Conservation (phyloP, 139 green algal genomes). For the Nannochloris sp. region DNA sequence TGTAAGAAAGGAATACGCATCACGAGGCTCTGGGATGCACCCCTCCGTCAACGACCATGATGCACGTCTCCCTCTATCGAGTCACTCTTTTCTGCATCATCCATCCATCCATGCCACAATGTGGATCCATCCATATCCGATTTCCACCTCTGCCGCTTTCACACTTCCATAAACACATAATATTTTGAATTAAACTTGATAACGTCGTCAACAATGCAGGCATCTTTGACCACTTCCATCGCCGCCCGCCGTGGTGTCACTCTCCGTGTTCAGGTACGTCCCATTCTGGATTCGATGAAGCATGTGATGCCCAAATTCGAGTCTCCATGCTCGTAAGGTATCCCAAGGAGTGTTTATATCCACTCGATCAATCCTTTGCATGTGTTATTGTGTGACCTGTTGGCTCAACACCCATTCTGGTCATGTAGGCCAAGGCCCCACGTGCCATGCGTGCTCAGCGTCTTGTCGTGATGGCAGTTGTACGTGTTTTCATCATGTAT, state of each 20-base stretch:
- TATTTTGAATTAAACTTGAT: background rate
- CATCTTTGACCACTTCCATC: constrained; percentile 10
- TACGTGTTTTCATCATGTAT: constrained; percentile 6
- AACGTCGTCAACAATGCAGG: constrained; percentile 7
- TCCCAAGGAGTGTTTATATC: too few relatives aligned
- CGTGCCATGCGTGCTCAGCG: constrained; percentile 25
- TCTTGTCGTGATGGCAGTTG: constrained; percentile 13
- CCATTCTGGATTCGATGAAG: background rate
- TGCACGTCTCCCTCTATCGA: too few relatives aligned
- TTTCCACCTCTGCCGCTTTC: too few relatives aligned
- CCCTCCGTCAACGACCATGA: too few relatives aligned
- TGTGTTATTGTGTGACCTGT: background rate
- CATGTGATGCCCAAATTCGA: background rate
- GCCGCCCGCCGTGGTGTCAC: constrained; percentile 7
- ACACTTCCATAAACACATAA: too few relatives aligned
- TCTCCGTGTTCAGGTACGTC: constrained; percentile 7
- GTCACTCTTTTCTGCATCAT: too few relatives aligned
- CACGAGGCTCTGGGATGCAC: too few relatives aligned
- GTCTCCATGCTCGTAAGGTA: too few relatives aligned
- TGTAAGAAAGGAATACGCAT: background rate
- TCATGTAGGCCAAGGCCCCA: constrained; percentile 23
- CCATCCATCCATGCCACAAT: too few relatives aligned
- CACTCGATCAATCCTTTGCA: background rate
- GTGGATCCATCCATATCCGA: too few relatives aligned
- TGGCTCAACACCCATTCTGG: background rate